Conservation (phyloP, 108 stramenopile species). For the Nitzschia sp. region DNA sequence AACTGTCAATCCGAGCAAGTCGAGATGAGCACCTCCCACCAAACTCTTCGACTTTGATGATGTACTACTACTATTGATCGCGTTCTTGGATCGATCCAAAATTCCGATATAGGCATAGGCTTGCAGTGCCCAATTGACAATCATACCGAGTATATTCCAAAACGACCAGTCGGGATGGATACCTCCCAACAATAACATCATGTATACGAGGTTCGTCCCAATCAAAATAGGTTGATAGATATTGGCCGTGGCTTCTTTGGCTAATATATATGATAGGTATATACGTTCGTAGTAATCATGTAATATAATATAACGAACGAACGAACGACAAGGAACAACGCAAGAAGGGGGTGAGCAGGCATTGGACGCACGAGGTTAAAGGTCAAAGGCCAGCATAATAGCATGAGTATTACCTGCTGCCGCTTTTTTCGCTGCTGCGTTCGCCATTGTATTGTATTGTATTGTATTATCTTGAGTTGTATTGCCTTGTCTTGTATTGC, state of each 20-base stretch:
- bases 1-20: conserved; percentile 51
- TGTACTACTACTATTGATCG: neutral
- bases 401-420: conserved; percentile 56
- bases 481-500: no score
- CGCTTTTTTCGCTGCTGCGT: conserved; percentile 66
- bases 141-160: conserved; percentile 21
- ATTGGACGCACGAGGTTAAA: no score
- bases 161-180: conserved; percentile 15
- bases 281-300: neutral
- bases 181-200: conserved; percentile 31
- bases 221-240: conserved; percentile 52
- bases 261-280: conserved; percentile 20
- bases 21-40: conserved; percentile 55
- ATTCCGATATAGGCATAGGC: conserved; percentile 50
- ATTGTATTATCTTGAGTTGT: no score
- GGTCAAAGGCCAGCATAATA: no score
- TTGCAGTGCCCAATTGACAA: conserved; percentile 38
- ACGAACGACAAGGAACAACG: neutral
- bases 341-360: no score
- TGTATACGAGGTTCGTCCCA: conserved; percentile 41
- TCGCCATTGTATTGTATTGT: conserved; percentile 47
- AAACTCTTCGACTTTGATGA: conserved; percentile 27
- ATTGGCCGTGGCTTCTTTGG: conserved; percentile 40
- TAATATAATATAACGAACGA: neutral
- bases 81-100: conserved; percentile 39